These are phyloP conservation scores for Mycena metata DNA, from an alignment of 768 basidiomycete genomes.

Conservation along the genomic window DNA sequence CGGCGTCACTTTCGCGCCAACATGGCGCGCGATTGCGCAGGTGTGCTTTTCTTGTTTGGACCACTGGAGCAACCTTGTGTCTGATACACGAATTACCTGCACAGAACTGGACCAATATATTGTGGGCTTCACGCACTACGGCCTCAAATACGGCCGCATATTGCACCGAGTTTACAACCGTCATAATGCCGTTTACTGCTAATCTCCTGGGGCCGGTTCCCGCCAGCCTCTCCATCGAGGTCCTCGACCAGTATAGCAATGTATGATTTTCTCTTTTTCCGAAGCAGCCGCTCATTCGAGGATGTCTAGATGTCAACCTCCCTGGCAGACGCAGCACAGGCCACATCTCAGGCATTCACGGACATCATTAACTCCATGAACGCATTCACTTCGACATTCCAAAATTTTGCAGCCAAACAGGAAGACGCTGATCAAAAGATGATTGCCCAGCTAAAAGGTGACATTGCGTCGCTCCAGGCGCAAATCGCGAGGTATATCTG, in stretches of 20 bases:
- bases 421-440: background rate
- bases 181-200: slow-evolving; percentile 10
- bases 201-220: slow-evolving; percentile 12
- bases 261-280: background rate
- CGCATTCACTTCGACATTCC: background rate
- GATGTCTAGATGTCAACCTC: slow-evolving; percentile 1
- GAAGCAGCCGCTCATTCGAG: background rate
- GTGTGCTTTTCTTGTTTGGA: background rate
- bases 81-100: background rate
- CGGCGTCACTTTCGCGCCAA: slow-evolving; percentile 2
- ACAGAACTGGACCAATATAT: slow-evolving; percentile 10
- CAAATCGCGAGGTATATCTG: background rate
- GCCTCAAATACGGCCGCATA: slow-evolving; percentile 16
- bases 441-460: background rate
- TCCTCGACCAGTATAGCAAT: slow-evolving; percentile 6
- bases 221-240: background rate
- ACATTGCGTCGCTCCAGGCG: background rate
- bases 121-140: slow-evolving; percentile 5
- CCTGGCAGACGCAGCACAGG: slow-evolving; percentile 1
- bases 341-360: slow-evolving; percentile 7
- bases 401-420: background rate
- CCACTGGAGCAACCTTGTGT: background rate
- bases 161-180: slow-evolving; percentile 10
- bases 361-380: slow-evolving; percentile 10
- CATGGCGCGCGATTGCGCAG: background rate